Base-by-base conservation (phyloP, 345 rosid species). In the Kernera saxatilis region DNA sequence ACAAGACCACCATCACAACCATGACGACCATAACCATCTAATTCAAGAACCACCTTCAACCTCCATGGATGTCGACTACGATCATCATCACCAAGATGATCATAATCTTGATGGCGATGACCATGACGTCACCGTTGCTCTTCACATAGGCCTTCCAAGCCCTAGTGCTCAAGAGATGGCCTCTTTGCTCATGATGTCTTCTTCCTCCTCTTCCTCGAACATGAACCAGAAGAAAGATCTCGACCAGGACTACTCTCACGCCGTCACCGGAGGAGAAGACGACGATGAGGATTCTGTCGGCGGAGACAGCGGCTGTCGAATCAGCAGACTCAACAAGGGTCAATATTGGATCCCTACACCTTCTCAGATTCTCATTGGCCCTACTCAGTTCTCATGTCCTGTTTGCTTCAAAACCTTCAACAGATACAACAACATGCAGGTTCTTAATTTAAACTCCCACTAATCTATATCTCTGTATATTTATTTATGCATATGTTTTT, bases 381-480 rank as follows among this genome's bases (percentile, higher is more conserved):
- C 98, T 61, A 93, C 97, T 3, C 98, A 93, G 81, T 93, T 93
- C 79, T 90, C 97, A 54, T 93, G 98, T 87, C 97, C 97, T 84
- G 89, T 93, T 77, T 93, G 98, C 79, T 90, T 77, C 89, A 90
- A 90, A 81, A 88, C 89, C 79, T 93, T 93, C 88, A 90, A 88
- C 52, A 85, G 98, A 86, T 93, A 90, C 86, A 93, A 93, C 78
- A 93, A 93, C 92, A 90, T 93, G 97, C 98, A 93, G 91, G 98
- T 90, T 72, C 71, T 54, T 70, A 50, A 10, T 8, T 36, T 44
- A 10, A 22, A 70, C 63, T 61, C 64, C 23, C 32, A 35, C 5
- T 44, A 40, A 39, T 67, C 36, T 51, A 27, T 35, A 54, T 44
- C 44, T 39, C 15, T 50, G 13, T 33, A 40, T 29, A 32, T 58